Evolutionary conservation across 495 filamentous ascomycete species (phyloP).

Genomic region (Podospora australis): DNA sequence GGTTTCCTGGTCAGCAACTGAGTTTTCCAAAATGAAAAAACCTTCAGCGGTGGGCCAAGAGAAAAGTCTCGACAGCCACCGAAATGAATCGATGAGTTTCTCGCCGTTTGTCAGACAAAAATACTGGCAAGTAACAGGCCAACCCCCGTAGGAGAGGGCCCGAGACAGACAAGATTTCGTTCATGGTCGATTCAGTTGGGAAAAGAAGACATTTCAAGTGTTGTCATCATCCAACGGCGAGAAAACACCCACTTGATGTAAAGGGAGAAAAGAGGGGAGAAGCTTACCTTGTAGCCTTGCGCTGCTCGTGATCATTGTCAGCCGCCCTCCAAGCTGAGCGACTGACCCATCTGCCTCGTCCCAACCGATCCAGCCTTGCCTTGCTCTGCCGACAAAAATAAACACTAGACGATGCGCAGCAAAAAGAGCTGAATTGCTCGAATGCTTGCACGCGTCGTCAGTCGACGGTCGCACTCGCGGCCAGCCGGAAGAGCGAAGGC

Average conservation of each 20-base stretch:
- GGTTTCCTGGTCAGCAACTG: slow-evolving; percentile 10
- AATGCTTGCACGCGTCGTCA: not conserved
- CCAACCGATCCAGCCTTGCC: slow-evolving; percentile 1
- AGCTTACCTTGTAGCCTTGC: slow-evolving; percentile 16
- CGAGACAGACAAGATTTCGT: slow-evolving; percentile 63
- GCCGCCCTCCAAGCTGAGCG: not conserved
- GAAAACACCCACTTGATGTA: slow-evolving; percentile 1
- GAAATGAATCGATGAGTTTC: slow-evolving; percentile 1
- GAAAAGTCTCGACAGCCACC: slow-evolving; percentile 5
- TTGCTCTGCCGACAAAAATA: not conserved
- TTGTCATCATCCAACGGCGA: slow-evolving; percentile 72
- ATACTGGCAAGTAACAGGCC: slow-evolving; percentile 98
- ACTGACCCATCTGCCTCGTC: not conserved
- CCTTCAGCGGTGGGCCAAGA: slow-evolving; percentile 1
- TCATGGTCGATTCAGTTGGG: slow-evolving; percentile 92
- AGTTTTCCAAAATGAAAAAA: slow-evolving; percentile 1
- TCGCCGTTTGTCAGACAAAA: slow-evolving; percentile 62
- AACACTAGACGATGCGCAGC: not conserved
- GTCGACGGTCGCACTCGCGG: not conserved
- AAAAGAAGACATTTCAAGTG: slow-evolving; percentile 77
- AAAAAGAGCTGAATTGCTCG: not conserved
- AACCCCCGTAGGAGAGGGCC: slow-evolving; percentile 55
- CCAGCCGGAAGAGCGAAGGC: not conserved
- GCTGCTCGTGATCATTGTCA: slow-evolving; percentile 1
- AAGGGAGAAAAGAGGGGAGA: not conserved